Evolutionary conservation across 164 flowering plant species (phyloP).

Genomic region (Chloranthus sessilifolius): DNA sequence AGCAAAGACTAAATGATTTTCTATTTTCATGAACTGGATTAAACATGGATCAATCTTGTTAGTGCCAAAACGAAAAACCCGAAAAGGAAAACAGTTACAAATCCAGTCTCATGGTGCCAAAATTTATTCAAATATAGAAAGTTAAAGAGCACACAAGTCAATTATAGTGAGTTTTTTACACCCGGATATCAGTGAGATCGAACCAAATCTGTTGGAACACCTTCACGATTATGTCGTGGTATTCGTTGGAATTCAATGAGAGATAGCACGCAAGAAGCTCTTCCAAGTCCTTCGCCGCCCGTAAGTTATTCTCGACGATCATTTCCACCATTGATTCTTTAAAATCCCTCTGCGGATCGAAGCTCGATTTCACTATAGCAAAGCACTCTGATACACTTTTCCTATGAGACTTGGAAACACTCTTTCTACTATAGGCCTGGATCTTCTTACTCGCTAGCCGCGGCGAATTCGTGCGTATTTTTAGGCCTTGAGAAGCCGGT

Average conservation of each 20-base stretch:
- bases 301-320: conserved; percentile 69
- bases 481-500: conserved; percentile 29
- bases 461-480: conserved; percentile 49
- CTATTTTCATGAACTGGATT: too few species aligned
- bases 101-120: too few species aligned
- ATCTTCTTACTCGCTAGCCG: conserved; percentile 32
- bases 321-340: conserved; percentile 90
- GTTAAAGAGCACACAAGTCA: background rate
- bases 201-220: conserved; percentile 88
- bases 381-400: conserved; percentile 50
- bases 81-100: too few species aligned
- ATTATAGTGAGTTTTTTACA: conserved; percentile 1
- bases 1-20: too few species aligned
- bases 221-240: conserved; percentile 71
- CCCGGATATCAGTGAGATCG: conserved; percentile 31
- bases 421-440: conserved; percentile 22
- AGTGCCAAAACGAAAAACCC: too few species aligned
- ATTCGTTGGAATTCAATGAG: conserved; percentile 61
- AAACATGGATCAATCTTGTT: too few species aligned
- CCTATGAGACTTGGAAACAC: conserved; percentile 21
- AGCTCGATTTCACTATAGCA: conserved; percentile 67
- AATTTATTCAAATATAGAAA: background rate
- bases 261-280: conserved; percentile 90
- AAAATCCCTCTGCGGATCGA: conserved; percentile 69
- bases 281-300: conserved; percentile 63